Conservation (phyloP, 495 filamentous ascomycete species). For the Trichoderma asperelloides region DNA sequence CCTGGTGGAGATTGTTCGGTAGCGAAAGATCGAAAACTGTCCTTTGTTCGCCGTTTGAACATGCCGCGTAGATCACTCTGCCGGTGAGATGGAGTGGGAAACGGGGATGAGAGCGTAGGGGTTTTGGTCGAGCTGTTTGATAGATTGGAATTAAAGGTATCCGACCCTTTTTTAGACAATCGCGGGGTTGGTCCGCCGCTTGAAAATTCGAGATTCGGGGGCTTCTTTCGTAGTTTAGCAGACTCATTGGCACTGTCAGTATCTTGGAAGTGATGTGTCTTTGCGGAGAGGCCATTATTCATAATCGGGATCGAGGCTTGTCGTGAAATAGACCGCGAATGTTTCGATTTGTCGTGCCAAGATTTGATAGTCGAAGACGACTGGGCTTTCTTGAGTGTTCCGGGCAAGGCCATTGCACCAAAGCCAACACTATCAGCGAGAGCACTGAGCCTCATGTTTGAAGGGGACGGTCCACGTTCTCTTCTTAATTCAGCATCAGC, state of each 20-base stretch:
- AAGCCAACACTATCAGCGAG: not conserved
- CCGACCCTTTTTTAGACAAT: conserved; percentile 19
- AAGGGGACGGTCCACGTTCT: not conserved
- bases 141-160: not conserved
- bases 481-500: not conserved
- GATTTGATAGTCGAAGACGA: conserved; percentile 44
- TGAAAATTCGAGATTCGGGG: conserved; percentile 39
- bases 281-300: conserved; percentile 41
- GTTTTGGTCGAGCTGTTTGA: not conserved
- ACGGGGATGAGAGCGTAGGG: not conserved
- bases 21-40: not conserved
- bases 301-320: conserved; percentile 47
- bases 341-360: conserved; percentile 42
- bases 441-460: not conserved
- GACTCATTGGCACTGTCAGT: conserved; percentile 20
- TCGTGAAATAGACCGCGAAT: conserved; percentile 44
- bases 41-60: conserved; percentile 2
- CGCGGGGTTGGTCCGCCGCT: conserved; percentile 8
- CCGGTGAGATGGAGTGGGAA: not conserved
- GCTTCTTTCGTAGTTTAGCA: conserved; percentile 35
- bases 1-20: not conserved
- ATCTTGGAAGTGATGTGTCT: conserved; percentile 32
- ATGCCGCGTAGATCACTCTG: not conserved
- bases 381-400: conserved; percentile 22
- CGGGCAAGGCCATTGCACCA: not conserved